Evolutionary conservation across 1,284 basidiomycete genomes (phyloP), one percentile per base, ranked within the genome.

Genomic region (Puccinia coronata): DNA sequence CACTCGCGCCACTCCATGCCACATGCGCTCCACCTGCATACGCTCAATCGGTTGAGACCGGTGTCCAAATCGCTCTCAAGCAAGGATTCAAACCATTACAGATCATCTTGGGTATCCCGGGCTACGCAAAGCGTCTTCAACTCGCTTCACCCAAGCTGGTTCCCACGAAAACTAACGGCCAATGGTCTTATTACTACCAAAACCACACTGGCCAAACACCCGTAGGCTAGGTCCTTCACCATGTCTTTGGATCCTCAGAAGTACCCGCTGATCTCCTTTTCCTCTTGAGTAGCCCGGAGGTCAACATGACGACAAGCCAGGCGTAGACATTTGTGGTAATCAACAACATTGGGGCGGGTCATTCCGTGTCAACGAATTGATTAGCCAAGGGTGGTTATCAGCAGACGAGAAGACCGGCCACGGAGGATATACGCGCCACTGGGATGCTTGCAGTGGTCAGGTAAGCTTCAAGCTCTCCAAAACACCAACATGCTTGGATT

Each of bases 21-120:
- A 69, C 63, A 23, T 79, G 76, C 28, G 63, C 76, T 25, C 43
- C 63, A 39, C 36, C 47, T 6, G 53, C 34, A 14, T 51, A 23
- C 0, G 31, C 47, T 4, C 18, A 12, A 49, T 79, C 76, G 2
- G 28, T 79, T 0, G 47, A 79, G 23, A 55, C 76, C n/a, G 63
- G 59, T 12, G 12, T 69, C 23, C 34, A 20, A 9, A 41, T 41
- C 1, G 28, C 61, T 4, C 31, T 51, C 2, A 70, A 34, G n/a
- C n/a, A n/a, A n/a, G 75, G 75, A 28, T 78, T 78, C 59, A 65
- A 67, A 34, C 39, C 75, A 9, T 25, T 8, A 0, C 76, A 79
- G 31, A 55, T 79, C 25, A 36, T 69, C 20, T 53, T 70, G 31
- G 76, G 76, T 36, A 47, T 79, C 9, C 49, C 76, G 14, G 76